Evolutionary conservation across 2,329 filamentous ascomycete genomes (phyloP), one percentile per base, ranked within the genome.

Genomic region (Penicillium italicum): DNA sequence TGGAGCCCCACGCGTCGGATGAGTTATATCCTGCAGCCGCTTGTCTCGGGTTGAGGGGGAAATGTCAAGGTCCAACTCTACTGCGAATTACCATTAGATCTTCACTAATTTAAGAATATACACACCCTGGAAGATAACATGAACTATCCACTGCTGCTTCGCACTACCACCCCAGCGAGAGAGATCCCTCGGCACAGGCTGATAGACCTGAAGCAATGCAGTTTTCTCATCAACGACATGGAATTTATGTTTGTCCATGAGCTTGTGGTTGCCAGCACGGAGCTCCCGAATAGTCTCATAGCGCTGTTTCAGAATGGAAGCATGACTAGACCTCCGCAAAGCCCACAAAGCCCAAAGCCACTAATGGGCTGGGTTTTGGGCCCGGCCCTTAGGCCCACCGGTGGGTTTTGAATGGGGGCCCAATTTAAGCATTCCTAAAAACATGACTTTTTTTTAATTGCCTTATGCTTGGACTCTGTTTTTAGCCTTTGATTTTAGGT

Each of bases 201-300:
- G 77, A 51, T 82, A 82, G 31, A 82, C 76, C 60, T 82, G 76
- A 34, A 84, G 79, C 40, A 84, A 65, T 0, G 76, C 81, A 1
- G 81, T 82, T 56, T 80, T 69, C 52, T 80, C 80, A 56, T 81
- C 74, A 51, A 82, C 69, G 24, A 84, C 73, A 41, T 79, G 75
- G 53, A 85, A 84, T 66, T 85, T 82, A 56, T 85, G 82, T 66
- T 80, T 79, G 57, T 80, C 77, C 11, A 74, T 73, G n/a, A 81
- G 61, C 53, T 76, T 77, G 61, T 82, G 79, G 22, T 69, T 67
- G 0, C 67, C 69, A 2, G 80, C 81, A 1, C 80, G 75, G 6
- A 85, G 70, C 62, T 82, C 79, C 2, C 76, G 75, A 48, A 84
- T 77, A 0, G 78, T 80, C 66, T 83, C 78, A 60, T 85, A 85